Base-by-base conservation (phyloP, 192 early-diverging fungal genomes). In the Umbelopsis ramanniana region DNA sequence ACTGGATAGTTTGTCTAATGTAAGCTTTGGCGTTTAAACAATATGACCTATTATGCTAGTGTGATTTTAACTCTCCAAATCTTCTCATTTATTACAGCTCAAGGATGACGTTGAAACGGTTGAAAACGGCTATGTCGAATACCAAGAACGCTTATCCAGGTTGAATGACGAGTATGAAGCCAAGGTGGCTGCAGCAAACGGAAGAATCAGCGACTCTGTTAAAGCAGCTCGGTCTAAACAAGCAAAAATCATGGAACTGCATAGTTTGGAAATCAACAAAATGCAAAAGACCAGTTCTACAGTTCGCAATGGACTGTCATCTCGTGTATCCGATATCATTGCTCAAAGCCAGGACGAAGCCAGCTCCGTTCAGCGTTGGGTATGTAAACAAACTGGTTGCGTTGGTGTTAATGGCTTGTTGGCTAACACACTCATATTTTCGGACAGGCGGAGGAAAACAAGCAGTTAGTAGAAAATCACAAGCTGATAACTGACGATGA, bases 141-240 rank as follows among this genome's bases (percentile, higher is more conserved):
- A 63, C 7, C 57, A 63, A 12, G 57, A 63, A 19, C 57, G 57
- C 24, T 17, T 17, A 35, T 17, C 15, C 15, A 35, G 11, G 19
- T 17, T 63, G 57, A 35, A 26, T 14, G 57, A 63, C 4, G 57
- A 63, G 19, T 14, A 37, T 37, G 17, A 10, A 17, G 57, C 23
- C 17, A 37, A 63, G 17, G 15, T 63, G 33, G 26, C 19, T 37
- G 15, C 33, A 4, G 19, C 33, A n/a, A 63, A 63, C 35, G 33
- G n/a, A 26, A 29, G 26, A 63, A 38, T 63, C 12, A 38, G 29
- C 19, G 26, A 35, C 6, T 63, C 57, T 17, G 57, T 63, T 5
- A 38, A 14, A 63, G 57, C 33, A 63, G 57, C 57, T 19, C 57
- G 57, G 24, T 63, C 57, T 2, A 63, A 63, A 35, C 57, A 63